These are phyloP conservation scores for Umbelopsis sp. DNA, from an alignment of 192 early-diverging fungal genomes.

Conservation along the genomic window DNA sequence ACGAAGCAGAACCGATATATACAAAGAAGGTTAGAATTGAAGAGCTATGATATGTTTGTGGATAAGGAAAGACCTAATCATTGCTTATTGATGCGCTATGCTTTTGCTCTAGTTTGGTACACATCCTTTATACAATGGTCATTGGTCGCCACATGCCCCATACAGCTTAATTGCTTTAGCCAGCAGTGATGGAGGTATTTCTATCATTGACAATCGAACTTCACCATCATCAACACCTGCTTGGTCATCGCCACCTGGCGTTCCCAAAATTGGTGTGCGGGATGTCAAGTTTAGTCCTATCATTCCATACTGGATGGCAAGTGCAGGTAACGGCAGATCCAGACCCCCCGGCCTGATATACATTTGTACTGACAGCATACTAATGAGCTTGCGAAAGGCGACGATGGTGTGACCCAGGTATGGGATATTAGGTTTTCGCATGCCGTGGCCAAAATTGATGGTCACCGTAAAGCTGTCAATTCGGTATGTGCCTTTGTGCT, in stretches of 20 bases:
- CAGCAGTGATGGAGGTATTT: conserved; percentile 16
- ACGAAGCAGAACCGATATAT: conserved; percentile 7
- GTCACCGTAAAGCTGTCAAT: neutral
- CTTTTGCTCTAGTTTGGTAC: neutral
- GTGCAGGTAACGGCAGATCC: conserved; percentile 19
- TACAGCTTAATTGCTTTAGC: conserved; percentile 32
- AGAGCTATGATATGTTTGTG: neutral
- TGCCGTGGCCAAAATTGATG: conserved; percentile 33
- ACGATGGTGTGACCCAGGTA: conserved; percentile 36
- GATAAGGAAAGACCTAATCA: too few relatives aligned
- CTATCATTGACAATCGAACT: conserved; percentile 44
- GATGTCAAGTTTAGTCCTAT: conserved; percentile 31
- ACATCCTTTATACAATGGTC: conserved; percentile 11
- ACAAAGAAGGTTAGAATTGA: neutral
- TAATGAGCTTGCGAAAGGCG: neutral
- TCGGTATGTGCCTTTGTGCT: conserved; percentile 14
- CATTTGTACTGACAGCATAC: neutral
- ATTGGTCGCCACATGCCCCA: conserved; percentile 32
- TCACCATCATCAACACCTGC: conserved; percentile 41
- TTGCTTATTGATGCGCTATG: too few relatives aligned
- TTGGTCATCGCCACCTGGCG: conserved; percentile 11
- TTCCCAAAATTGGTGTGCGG: conserved; percentile 11
- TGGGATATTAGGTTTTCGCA: conserved; percentile 28
- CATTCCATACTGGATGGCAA: conserved; percentile 38
- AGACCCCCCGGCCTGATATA: neutral